These are phyloP conservation scores for Metschnikowia cerradonensis DNA, from an alignment of 805 yeast species.

Conservation along the genomic window DNA sequence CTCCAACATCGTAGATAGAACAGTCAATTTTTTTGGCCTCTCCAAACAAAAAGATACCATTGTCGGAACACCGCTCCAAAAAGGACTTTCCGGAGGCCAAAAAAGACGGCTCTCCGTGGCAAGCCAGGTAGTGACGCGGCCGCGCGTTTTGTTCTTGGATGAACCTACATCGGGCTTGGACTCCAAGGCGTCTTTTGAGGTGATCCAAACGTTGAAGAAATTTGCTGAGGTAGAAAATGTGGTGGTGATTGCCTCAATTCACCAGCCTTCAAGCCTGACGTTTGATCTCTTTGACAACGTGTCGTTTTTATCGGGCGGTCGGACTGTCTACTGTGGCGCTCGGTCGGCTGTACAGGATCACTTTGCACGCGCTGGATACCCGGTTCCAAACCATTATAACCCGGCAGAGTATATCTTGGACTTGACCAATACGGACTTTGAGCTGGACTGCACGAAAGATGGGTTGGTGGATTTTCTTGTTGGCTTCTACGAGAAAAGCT, in stretches of 20 bases:
- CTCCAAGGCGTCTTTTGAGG: slow-evolving; percentile 64
- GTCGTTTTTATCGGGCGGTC: slow-evolving; percentile 63
- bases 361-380: slow-evolving; percentile 35
- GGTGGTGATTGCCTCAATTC: slow-evolving; percentile 70
- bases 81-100: slow-evolving; percentile 83
- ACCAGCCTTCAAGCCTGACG: slow-evolving; percentile 81
- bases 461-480: slow-evolving; percentile 5
- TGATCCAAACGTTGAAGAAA: slow-evolving; percentile 57
- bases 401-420: slow-evolving; percentile 29
- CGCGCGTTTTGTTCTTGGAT: slow-evolving; percentile 71
- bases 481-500: background rate
- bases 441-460: background rate
- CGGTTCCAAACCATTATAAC: slow-evolving; percentile 19
- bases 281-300: slow-evolving; percentile 62
- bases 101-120: slow-evolving; percentile 74
- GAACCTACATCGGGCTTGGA: slow-evolving; percentile 89
- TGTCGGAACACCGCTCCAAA: slow-evolving; percentile 47
- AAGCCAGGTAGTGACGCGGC: slow-evolving; percentile 70
- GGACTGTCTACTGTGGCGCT: slow-evolving; percentile 42
- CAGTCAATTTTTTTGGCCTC: slow-evolving; percentile 62
- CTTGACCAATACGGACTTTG: slow-evolving; percentile 27
- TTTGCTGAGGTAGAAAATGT: slow-evolving; percentile 47
- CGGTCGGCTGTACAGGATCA: slow-evolving; percentile 42
- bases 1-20: slow-evolving; percentile 47
- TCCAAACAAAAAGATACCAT: slow-evolving; percentile 56